Conservation (phyloP, 208 protist species). For the Leishmania tarentolae region DNA sequence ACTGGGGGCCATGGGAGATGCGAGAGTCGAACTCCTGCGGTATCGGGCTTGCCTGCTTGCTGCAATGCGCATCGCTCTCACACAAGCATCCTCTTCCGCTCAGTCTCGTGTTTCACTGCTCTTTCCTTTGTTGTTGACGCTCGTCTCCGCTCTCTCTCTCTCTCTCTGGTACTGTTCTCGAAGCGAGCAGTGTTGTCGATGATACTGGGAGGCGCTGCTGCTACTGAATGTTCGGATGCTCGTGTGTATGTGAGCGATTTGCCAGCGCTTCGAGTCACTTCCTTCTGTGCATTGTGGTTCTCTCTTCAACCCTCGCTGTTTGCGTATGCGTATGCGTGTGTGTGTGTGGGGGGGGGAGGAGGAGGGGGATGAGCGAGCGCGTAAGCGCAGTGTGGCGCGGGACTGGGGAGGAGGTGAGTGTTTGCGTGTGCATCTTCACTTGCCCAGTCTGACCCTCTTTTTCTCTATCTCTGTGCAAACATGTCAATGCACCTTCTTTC, state of each 20-base stretch:
- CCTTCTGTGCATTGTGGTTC: neutral
- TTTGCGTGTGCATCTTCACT: too few species aligned
- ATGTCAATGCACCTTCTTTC: too few species aligned
- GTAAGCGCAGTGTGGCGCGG: too few species aligned
- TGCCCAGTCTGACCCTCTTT: too few species aligned
- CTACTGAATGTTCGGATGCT: neutral
- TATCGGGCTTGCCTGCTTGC: neutral
- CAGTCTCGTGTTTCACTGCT: neutral
- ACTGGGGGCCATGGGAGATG: too few species aligned
- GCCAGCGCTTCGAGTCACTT: neutral
- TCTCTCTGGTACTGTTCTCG: neutral
- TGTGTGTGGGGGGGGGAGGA: too few species aligned
- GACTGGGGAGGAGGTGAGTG: too few species aligned
- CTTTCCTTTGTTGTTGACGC: neutral
- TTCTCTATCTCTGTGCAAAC: too few species aligned
- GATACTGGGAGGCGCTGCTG: slow-evolving; percentile 1
- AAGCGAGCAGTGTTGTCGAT: neutral
- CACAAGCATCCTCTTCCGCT: neutral
- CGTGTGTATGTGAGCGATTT: neutral
- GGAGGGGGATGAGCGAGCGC: too few species aligned
- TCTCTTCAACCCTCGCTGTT: neutral
- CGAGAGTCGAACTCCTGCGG: neutral
- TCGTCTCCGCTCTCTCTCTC: neutral
- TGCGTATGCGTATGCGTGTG: neutral
- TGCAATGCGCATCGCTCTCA: neutral